A percentile compares a stretch with the other conserved stretches of the same genome.
phyloP scores from a whole-genome alignment of 2,329 filamentous ascomycete genomes.

The Cladophialophora exuberans region DNA sequence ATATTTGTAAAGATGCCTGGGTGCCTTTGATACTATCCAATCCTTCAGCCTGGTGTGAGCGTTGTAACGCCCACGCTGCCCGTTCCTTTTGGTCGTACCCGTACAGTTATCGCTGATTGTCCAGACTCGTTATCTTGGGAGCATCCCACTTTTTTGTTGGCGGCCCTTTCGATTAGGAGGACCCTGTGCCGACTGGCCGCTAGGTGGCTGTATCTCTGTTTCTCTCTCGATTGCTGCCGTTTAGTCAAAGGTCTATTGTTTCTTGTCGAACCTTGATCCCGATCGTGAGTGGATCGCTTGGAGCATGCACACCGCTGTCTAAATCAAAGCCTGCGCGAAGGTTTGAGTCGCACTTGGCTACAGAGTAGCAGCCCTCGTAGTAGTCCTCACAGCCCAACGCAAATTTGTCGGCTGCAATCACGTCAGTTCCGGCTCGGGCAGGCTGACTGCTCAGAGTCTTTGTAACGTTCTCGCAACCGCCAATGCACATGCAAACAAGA shows the following conservation, averaged over 20 bases:
- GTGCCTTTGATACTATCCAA: no score
- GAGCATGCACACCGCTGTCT: slow-evolving; percentile 12
- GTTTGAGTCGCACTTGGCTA: slow-evolving; percentile 1
- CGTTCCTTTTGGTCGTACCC: background rate
- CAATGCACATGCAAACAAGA: slow-evolving; percentile 26
- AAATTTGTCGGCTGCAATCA: slow-evolving; percentile 22
- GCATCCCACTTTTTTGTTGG: slow-evolving; percentile 12
- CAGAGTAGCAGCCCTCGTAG: background rate
- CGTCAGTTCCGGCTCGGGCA: slow-evolving; percentile 26
- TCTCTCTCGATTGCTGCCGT: background rate
- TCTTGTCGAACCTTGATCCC: slow-evolving; percentile 6
- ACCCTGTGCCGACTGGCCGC: slow-evolving; percentile 1
- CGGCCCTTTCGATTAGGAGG: background rate
- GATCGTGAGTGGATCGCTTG: slow-evolving; percentile 22
- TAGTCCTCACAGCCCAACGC: background rate
- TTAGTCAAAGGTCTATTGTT: slow-evolving; percentile 10
- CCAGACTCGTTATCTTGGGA: slow-evolving; percentile 6
- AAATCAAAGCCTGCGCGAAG: background rate
- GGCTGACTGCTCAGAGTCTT: slow-evolving; percentile 26
- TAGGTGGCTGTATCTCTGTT: background rate
- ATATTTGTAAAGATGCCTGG: background rate
- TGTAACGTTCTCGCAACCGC: no score
- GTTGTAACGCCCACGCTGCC: background rate
- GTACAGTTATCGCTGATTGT: background rate
- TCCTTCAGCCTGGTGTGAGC: slow-evolving; percentile 5